Percentiles rank a stretch among this genome's conserved stretches.
These are phyloP conservation scores for Spathaspora girioi DNA, from an alignment of 805 yeast species.

Conservation along the genomic window DNA sequence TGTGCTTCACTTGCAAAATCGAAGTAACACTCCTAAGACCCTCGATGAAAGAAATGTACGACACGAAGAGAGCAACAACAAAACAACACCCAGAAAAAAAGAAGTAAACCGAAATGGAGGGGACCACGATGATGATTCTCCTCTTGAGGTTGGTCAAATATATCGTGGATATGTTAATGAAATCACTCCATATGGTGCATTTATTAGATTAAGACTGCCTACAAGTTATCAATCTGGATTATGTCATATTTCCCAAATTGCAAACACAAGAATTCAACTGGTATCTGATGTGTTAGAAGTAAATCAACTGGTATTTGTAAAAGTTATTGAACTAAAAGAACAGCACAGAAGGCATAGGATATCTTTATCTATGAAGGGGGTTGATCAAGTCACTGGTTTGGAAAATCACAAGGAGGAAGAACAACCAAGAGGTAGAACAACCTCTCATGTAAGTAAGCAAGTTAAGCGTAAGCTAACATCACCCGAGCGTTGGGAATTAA, in stretches of 20 bases:
- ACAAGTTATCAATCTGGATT: conserved; percentile 49
- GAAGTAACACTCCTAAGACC: not conserved
- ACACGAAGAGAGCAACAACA: not conserved
- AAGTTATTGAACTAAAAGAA: conserved; percentile 37
- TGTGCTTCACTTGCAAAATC: not conserved
- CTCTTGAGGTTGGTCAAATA: conserved; percentile 18
- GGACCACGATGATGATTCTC: not conserved
- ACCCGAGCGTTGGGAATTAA: conserved; percentile 88
- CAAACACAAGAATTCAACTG: conserved; percentile 45
- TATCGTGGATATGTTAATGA: conserved; percentile 61
- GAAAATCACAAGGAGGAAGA: conserved; percentile 22
- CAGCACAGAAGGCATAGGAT: conserved; percentile 42
- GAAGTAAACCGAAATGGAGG: conserved; percentile 3
- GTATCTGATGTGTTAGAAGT: conserved; percentile 56
- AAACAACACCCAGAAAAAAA: conserved; percentile 3
- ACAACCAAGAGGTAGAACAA: conserved; percentile 13
- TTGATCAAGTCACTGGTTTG: conserved; percentile 68
- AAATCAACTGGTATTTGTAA: conserved; percentile 64
- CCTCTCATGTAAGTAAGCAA: conserved; percentile 12
- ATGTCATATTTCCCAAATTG: conserved; percentile 73
- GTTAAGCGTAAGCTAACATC: conserved; percentile 57
- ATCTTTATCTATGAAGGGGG: conserved; percentile 62
- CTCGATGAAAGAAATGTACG: not conserved
- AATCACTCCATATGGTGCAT: conserved; percentile 73
- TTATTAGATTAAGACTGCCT: conserved; percentile 46